phyloP scores from a whole-genome alignment of 2,329 filamentous ascomycete genomes.

The Pseudogymnoascus pannorum region DNA sequence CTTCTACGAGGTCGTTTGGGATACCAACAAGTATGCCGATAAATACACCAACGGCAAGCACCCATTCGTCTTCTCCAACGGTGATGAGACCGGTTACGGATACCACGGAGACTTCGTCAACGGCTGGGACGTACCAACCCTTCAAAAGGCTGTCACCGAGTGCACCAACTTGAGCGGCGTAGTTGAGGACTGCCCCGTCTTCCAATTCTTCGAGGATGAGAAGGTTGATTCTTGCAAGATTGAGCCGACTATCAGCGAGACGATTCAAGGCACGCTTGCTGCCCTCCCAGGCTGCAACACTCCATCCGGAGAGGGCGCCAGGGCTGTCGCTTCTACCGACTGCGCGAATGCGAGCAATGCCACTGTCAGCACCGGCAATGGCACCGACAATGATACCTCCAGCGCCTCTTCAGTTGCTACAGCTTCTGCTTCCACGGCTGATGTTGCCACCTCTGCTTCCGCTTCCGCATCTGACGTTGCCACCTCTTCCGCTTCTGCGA shows the following conservation, averaged over 20 bases:
- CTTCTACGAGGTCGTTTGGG: conserved; percentile 53
- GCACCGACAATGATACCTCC: background rate
- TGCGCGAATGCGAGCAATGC: conserved; percentile 21
- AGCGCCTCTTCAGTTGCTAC: background rate
- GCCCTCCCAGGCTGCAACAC: conserved; percentile 50
- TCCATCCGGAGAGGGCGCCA: conserved; percentile 36
- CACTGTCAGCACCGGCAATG: background rate
- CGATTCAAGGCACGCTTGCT: conserved; percentile 36
- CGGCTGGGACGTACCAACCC: conserved; percentile 46
- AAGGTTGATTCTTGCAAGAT: conserved; percentile 47
- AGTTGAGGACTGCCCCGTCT: conserved; percentile 36
- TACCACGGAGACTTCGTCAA: conserved; percentile 54
- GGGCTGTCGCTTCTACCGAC: conserved; percentile 35
- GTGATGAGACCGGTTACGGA: conserved; percentile 45
- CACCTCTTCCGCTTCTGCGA: background rate
- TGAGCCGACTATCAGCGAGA: conserved; percentile 36
- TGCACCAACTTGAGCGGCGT: conserved; percentile 39
- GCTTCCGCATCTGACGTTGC: background rate
- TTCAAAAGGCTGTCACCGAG: conserved; percentile 43
- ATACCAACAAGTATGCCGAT: conserved; percentile 42
- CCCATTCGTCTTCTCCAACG: conserved; percentile 46
- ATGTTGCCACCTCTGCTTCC: background rate
- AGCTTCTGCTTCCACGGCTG: background rate
- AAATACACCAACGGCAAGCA: conserved; percentile 38
- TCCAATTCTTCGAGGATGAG: conserved; percentile 45